Conservation (phyloP, 2,329 filamentous ascomycete species). For the Trichoderma harzianum region DNA sequence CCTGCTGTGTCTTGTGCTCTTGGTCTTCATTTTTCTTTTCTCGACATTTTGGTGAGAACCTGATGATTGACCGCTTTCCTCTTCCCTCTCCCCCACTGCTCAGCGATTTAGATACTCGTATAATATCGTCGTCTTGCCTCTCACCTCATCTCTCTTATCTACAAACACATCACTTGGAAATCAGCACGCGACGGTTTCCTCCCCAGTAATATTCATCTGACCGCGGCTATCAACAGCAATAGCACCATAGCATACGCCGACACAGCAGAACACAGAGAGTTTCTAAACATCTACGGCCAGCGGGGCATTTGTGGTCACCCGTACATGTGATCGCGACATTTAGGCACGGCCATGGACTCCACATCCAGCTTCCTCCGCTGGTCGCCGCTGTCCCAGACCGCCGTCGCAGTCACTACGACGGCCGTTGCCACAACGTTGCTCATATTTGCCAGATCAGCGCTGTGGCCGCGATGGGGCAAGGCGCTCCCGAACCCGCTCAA, state of each 20-base stretch:
- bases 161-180: neutral
- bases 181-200: neutral
- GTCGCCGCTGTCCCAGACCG: conserved; percentile 21
- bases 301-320: neutral
- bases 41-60: neutral
- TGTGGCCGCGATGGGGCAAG: conserved; percentile 40
- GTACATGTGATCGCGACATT: neutral
- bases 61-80: neutral
- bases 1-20: neutral
- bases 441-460: conserved; percentile 31
- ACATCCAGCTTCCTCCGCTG: conserved; percentile 26
- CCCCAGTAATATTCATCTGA: neutral
- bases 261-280: neutral
- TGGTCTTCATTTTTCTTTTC: neutral
- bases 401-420: conserved; percentile 38
- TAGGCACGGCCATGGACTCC: conserved; percentile 28
- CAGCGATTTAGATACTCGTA: neutral
- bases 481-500: conserved; percentile 45
- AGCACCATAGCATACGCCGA: neutral
- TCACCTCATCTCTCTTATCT: neutral
- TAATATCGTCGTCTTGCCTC: neutral
- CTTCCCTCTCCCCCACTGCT: neutral
- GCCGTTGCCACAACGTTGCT: conserved; percentile 40
- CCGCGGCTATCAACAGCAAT: neutral
- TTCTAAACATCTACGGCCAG: neutral